phyloP scores from a whole-genome alignment of 2,329 filamentous ascomycete species.

The Colletotrichum eremochloae region DNA sequence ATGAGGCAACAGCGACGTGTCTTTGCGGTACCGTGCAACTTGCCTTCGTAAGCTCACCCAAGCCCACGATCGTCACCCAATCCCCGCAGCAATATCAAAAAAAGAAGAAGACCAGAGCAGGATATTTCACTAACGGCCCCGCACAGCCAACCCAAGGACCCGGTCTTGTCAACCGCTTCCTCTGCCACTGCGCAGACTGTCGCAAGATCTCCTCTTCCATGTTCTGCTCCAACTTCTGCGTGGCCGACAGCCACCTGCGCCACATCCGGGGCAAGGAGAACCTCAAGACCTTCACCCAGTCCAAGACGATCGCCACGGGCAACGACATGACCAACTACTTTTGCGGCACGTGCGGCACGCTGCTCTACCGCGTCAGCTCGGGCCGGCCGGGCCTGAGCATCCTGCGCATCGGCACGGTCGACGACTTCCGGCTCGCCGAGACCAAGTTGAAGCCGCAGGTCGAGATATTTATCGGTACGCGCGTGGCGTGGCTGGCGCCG shows the following conservation, averaged over 20 bases:
- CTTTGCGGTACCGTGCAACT: constrained; percentile 71
- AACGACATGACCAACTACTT: constrained; percentile 73
- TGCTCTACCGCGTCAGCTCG: constrained; percentile 68
- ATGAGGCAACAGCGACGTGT: constrained; percentile 69
- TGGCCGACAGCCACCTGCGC: constrained; percentile 59
- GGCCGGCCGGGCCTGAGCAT: constrained; percentile 61
- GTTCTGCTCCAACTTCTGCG: constrained; percentile 71
- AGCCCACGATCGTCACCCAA: too few relatives aligned
- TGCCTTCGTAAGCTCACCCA: constrained; percentile 58
- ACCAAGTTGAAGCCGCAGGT: constrained; percentile 65
- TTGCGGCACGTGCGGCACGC: constrained; percentile 69
- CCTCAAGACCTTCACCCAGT: constrained; percentile 62
- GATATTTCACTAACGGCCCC: not conserved
- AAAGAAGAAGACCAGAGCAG: not conserved
- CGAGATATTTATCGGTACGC: constrained; percentile 66
- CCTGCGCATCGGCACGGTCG: constrained; percentile 70
- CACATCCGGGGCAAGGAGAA: constrained; percentile 66
- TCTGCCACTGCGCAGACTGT: constrained; percentile 74
- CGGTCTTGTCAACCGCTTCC: constrained; percentile 62
- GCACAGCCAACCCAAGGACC: constrained; percentile 59
- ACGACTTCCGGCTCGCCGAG: constrained; percentile 71
- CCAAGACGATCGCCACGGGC: constrained; percentile 59
- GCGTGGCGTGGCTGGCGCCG: constrained; percentile 62
- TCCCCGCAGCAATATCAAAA: accelerated
- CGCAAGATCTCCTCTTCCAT: constrained; percentile 73